These are phyloP conservation scores for Amanita pseudoporphyria DNA, from an alignment of 768 basidiomycete genomes.

Conservation along the genomic window DNA sequence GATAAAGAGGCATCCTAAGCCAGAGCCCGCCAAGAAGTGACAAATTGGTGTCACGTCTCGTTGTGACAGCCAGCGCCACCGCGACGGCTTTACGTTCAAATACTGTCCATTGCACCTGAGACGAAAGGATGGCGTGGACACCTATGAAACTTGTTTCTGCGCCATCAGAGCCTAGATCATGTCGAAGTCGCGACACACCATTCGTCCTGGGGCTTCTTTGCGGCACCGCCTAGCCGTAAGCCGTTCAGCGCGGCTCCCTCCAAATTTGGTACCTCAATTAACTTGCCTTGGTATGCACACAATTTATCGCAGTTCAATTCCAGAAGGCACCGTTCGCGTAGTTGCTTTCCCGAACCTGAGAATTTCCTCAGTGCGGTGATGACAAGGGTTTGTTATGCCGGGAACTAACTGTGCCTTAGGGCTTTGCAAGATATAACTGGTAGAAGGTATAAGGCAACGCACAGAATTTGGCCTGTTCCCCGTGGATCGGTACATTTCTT, in stretches of 20 bases:
- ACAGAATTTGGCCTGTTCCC: not conserved
- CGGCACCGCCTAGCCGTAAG: slow-evolving; percentile 13
- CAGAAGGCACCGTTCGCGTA: not conserved
- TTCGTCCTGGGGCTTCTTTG: slow-evolving; percentile 14
- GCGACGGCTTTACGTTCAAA: slow-evolving; percentile 1
- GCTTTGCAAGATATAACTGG: not conserved
- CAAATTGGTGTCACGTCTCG: not conserved
- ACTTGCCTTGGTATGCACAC: not conserved
- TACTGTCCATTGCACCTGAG: not conserved
- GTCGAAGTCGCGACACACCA: not conserved
- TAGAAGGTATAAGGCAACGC: not conserved
- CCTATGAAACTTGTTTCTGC: not conserved
- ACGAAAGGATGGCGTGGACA: not conserved
- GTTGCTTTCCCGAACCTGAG: not conserved
- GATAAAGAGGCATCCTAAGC: slow-evolving; percentile 77
- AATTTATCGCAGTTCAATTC: not conserved
- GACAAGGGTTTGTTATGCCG: not conserved
- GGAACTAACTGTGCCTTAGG: not conserved
- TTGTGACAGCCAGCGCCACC: not conserved
- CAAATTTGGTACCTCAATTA: not conserved
- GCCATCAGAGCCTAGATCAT: not conserved
- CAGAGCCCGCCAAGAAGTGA: not conserved
- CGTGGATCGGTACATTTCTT: not conserved
- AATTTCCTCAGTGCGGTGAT: not conserved
- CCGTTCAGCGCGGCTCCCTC: not conserved